Evolutionary conservation across 2,329 filamentous ascomycete species (phyloP).

Genomic region (Fusarium oxysporum): DNA sequence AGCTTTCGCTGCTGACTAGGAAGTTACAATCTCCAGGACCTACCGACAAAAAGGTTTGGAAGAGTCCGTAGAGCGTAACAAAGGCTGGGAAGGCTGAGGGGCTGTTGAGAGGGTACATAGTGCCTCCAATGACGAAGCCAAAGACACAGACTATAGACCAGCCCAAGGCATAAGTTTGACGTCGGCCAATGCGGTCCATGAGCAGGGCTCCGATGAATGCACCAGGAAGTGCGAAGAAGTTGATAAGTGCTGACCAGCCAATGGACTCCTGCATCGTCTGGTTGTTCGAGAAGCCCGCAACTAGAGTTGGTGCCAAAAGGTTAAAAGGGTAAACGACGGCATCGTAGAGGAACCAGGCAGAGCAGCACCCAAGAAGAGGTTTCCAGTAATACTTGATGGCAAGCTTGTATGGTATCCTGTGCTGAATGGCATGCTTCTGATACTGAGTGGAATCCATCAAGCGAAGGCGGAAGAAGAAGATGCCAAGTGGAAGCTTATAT

Average conservation of each 20-base stretch:
- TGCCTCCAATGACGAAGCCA: background rate
- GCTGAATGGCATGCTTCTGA: background rate
- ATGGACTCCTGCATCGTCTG: background rate
- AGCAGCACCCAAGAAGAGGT: background rate
- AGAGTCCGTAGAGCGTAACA: background rate
- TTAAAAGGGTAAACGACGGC: background rate
- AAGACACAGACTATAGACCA: background rate
- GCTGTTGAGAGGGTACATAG: background rate
- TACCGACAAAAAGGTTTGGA: background rate
- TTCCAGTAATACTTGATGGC: background rate
- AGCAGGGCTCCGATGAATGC: background rate
- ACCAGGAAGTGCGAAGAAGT: background rate
- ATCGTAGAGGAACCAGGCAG: constrained; percentile 4
- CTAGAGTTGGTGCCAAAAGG: background rate
- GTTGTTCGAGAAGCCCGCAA: background rate
- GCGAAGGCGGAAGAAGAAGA: constrained; percentile 4
- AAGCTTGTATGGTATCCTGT: background rate
- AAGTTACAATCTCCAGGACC: background rate
- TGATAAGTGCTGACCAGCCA: background rate
- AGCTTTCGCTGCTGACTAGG: background rate
- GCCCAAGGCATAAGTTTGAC: background rate
- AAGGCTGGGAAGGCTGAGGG: background rate
- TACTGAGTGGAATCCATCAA: background rate
- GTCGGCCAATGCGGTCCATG: background rate
- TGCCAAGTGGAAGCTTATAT: background rate